phyloP scores from a whole-genome alignment of 139 green algal species.

The Zygnema cylindricum region DNA sequence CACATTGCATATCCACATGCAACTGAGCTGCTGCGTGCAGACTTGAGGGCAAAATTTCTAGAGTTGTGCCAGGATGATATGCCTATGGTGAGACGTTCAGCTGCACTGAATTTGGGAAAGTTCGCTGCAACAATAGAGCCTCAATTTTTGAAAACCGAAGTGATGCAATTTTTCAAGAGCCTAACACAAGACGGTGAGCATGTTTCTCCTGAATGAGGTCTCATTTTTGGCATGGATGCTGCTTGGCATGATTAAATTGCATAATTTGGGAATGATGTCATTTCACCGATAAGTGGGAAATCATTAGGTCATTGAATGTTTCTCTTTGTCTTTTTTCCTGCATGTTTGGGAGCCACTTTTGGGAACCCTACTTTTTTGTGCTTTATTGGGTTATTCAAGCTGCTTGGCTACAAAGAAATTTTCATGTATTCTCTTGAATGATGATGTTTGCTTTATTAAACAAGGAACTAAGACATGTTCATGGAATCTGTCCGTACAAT shows the following conservation, averaged over 20 bases:
- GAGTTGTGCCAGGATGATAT: slow-evolving; percentile 95
- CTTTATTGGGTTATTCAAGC: no score
- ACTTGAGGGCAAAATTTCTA: slow-evolving; percentile 82
- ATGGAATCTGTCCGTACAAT: slow-evolving; percentile 9
- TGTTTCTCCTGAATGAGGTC: neutral
- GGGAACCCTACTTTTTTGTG: no score
- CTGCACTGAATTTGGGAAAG: slow-evolving; percentile 84
- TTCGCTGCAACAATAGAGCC: slow-evolving; percentile 83
- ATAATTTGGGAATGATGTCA: no score
- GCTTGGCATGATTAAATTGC: no score
- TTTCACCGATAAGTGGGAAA: no score
- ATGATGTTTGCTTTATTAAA: neutral
- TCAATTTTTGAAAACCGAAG: slow-evolving; percentile 78
- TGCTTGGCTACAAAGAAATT: neutral
- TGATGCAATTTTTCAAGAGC: slow-evolving; percentile 88
- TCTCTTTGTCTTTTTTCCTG: no score
- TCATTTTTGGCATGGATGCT: neutral
- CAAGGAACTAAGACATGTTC: neutral
- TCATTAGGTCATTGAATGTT: no score
- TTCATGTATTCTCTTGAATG: neutral
- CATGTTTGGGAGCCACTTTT: no score
- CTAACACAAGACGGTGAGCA: slow-evolving; percentile 86
- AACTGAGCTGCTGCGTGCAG: slow-evolving; percentile 57
- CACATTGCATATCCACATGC: slow-evolving; percentile 76
- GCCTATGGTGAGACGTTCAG: slow-evolving; percentile 94